Percentiles rank a stretch among this genome's conserved stretches.
phyloP scores from a whole-genome alignment of 2,329 filamentous ascomycete species.

The Nothophoma quercina region DNA sequence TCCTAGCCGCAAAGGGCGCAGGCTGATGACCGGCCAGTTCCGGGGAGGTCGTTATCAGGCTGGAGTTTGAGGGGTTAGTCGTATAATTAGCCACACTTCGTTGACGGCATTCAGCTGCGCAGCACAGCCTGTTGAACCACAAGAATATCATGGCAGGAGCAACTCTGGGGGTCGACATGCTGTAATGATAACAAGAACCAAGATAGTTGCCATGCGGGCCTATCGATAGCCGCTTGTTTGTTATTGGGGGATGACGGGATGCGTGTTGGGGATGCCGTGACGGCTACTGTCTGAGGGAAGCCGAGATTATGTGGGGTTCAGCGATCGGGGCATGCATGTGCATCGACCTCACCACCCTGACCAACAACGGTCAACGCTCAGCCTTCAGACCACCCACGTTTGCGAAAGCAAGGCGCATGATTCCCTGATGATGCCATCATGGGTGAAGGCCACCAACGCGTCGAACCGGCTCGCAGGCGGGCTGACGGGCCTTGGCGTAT shows the following conservation, averaged over 20 bases:
- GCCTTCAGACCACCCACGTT: constrained; percentile 47
- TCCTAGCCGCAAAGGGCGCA: constrained; percentile 29
- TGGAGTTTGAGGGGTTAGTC: constrained; percentile 25
- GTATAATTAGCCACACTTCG: constrained; percentile 16
- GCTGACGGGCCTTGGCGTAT: constrained; percentile 42
- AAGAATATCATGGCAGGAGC: neutral
- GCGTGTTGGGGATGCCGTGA: constrained; percentile 30
- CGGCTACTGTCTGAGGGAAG: constrained; percentile 33
- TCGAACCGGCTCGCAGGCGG: constrained; percentile 37
- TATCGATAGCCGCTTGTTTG: constrained; percentile 13
- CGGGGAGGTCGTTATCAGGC: constrained; percentile 37
- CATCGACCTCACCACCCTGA: constrained; percentile 12
- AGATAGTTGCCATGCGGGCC: constrained; percentile 8
- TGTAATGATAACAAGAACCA: neutral
- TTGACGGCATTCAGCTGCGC: neutral
- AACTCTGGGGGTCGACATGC: neutral
- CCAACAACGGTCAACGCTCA: constrained; percentile 23
- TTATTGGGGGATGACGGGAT: constrained; percentile 12
- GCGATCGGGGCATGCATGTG: constrained; percentile 19
- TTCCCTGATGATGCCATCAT: constrained; percentile 43
- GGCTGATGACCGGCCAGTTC: constrained; percentile 33
- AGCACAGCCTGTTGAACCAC: neutral
- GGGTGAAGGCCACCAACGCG: constrained; percentile 23
- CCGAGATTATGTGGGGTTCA: constrained; percentile 29
- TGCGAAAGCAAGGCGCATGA: constrained; percentile 41